Evolutionary conservation across 768 basidiomycete species (phyloP), one percentile per base, ranked within the genome.

Genomic region (Boletus speciosus): DNA sequence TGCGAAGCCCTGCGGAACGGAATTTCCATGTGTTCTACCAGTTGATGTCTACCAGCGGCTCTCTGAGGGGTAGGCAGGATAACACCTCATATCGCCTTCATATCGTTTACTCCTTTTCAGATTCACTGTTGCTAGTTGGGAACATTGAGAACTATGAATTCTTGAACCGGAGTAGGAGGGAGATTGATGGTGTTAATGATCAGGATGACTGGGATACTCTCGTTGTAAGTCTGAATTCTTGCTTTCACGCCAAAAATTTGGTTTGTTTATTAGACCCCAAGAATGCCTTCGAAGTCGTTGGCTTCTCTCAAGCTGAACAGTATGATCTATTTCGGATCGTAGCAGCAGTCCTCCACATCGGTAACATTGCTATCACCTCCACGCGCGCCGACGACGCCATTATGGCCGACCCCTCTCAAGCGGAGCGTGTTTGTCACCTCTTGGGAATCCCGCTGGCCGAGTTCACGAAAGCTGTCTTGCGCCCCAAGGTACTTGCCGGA

Each of bases 21-120:
- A 89, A 83, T 66, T 99, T 98, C 66, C 97, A 98, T 69, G 91
- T 98, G 2, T 98, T 99, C 71, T 99, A 98, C 70, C 94, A 98
- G 73, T 65, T 98, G 29, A 76, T 99, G 65, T 84, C 85, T 31
- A 89, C 90, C n/a, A 83, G 80, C 15, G 80, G 83, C 3, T 67
- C 74, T 35, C 67, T 98, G 57, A 87, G 84, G 71, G 83, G 92
- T 90, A 60, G 50, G 78, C 70, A 37, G 38, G 5, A 29, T 40
- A 21, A 19, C 9, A 4, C 14, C 31, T 42, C 12, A 6, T 39
- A n/a, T 32, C 9, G 0, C 15, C 44, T 54, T 25, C 61, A 52
- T 27, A 54, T 61, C 31, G n/a, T 48, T 57, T 15, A 60, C 44
- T 21, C 35, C 31, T 31, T 40, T 54, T 40, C 54, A 93, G 93